phyloP scores from a whole-genome alignment of 2,329 filamentous ascomycete species.

The Aspergillus alliaceus region DNA sequence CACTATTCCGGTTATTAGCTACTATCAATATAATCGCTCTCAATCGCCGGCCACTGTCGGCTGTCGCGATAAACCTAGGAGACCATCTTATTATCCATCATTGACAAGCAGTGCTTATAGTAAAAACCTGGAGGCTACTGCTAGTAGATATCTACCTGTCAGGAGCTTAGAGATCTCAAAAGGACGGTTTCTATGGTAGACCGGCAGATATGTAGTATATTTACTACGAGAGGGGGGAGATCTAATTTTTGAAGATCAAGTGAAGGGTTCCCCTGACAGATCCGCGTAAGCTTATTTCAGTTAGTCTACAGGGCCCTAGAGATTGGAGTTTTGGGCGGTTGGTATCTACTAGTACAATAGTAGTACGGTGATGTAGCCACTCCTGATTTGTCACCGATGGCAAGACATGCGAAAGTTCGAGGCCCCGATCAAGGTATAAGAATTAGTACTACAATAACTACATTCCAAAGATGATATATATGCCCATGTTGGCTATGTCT shows the following conservation, averaged over 20 bases:
- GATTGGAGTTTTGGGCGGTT: not conserved
- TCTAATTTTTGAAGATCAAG: slow-evolving; percentile 6
- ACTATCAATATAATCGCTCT: slow-evolving; percentile 25
- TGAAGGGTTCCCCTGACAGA: slow-evolving; percentile 3
- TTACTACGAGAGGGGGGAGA: not conserved
- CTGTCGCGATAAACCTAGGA: slow-evolving; percentile 19
- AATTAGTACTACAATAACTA: not conserved
- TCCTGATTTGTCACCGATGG: not conserved
- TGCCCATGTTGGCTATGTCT: not conserved
- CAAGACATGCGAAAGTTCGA: not conserved
- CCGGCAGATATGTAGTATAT: not conserved
- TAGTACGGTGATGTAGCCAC: not conserved
- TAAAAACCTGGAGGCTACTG: not conserved
- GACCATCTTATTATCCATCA: not conserved
- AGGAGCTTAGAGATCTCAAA: not conserved
- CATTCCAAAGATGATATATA: not conserved
- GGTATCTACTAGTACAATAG: too few species aligned
- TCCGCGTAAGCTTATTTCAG: slow-evolving; percentile 8
- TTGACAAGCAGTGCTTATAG: not conserved
- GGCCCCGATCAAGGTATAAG: not conserved
- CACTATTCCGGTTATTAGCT: slow-evolving; percentile 18
- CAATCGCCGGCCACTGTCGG: slow-evolving; percentile 17
- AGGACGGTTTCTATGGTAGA: not conserved
- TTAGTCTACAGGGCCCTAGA: not conserved
- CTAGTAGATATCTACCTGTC: not conserved